phyloP scores from a whole-genome alignment of 2,329 filamentous ascomycete genomes.

The Penicillium italicum region DNA sequence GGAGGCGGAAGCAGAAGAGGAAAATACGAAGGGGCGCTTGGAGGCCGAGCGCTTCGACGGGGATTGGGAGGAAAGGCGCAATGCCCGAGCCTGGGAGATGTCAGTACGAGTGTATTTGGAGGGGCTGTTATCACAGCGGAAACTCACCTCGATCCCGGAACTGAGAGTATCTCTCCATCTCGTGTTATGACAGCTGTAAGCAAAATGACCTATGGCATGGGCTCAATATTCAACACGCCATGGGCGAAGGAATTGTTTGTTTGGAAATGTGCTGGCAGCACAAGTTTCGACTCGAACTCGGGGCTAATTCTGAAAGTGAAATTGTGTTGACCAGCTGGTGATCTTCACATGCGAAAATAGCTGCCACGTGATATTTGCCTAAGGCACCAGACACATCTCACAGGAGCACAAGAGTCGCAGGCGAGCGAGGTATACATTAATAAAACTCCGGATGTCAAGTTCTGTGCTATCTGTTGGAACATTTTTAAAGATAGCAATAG shows the following conservation, averaged over 20 bases:
- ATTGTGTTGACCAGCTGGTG: not conserved
- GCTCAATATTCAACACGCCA: not conserved
- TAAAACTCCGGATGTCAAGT: not conserved
- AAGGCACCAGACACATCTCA: not conserved
- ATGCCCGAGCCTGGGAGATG: slow-evolving; percentile 74
- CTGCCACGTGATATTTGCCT: slow-evolving; percentile 4
- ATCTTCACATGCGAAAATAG: slow-evolving; percentile 6
- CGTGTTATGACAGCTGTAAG: not conserved
- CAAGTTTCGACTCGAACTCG: not conserved
- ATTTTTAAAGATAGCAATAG: not conserved
- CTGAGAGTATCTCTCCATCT: slow-evolving; percentile 93
- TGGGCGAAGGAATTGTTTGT: not conserved
- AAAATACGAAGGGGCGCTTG: slow-evolving; percentile 63
- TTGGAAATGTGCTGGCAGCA: not conserved
- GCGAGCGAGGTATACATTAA: not conserved
- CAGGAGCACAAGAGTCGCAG: not conserved
- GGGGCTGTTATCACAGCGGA: slow-evolving; percentile 10
- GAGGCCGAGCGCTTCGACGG: slow-evolving; percentile 60
- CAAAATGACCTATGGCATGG: not conserved
- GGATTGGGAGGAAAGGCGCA: slow-evolving; percentile 86
- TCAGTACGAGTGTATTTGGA: not conserved
- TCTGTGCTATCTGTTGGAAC: not conserved
- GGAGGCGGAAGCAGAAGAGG: slow-evolving; percentile 77
- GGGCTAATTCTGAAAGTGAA: not conserved
- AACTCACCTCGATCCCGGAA: slow-evolving; percentile 77